Percentiles rank a stretch among this genome's conserved stretches.
Evolutionary conservation across 75 land plant genomes (phyloP).

Genomic region (Picea glauca): DNA sequence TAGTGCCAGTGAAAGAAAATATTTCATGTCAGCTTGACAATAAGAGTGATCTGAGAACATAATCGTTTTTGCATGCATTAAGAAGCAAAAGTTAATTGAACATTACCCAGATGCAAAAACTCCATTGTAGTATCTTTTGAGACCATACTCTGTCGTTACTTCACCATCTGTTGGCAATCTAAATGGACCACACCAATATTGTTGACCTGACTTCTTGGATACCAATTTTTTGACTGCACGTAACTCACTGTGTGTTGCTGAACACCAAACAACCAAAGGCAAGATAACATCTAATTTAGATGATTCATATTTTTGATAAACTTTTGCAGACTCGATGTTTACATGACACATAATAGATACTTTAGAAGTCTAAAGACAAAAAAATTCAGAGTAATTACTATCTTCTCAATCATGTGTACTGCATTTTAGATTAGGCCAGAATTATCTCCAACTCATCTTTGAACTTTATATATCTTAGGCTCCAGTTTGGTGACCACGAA

Average conservation of each 20-base stretch:
- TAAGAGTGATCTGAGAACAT: background rate
- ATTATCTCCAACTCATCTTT: background rate
- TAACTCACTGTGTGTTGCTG: constrained; percentile 20
- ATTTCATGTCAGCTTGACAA: background rate
- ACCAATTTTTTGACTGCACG: constrained; percentile 14
- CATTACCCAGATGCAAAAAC: constrained; percentile 26
- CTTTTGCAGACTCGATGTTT: background rate
- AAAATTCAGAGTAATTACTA: background rate
- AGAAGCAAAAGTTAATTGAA: background rate
- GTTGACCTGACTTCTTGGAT: constrained; percentile 13
- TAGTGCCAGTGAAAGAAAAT: too few relatives aligned
- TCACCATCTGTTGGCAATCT: constrained; percentile 24
- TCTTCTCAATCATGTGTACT: background rate
- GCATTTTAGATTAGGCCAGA: background rate
- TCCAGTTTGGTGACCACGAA: too few relatives aligned
- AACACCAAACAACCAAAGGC: background rate
- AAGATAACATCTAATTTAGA: constrained; percentile 2
- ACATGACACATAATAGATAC: background rate
- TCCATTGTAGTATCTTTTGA: constrained; percentile 31
- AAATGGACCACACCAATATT: constrained; percentile 28
- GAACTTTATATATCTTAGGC: background rate
- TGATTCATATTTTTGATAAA: background rate
- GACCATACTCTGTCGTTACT: constrained; percentile 26
- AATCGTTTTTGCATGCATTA: too few relatives aligned
- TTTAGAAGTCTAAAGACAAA: background rate